Evolutionary conservation across 495 filamentous ascomycete genomes (phyloP).

Genomic region (Penicillium macrosclerotiorum): DNA sequence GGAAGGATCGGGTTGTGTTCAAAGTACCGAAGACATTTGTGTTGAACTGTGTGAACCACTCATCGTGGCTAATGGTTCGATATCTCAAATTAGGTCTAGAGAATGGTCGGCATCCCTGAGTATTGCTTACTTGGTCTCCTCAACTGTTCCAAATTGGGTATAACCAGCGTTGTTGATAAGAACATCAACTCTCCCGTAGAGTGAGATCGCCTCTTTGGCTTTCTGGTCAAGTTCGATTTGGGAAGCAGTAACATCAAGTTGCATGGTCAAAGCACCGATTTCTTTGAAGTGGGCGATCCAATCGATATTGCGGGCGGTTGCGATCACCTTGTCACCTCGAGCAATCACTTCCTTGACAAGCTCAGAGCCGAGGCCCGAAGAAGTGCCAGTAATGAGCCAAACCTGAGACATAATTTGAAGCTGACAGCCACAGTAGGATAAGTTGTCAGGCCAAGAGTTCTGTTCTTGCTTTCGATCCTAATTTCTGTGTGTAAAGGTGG

Average conservation of each 20-base stretch:
- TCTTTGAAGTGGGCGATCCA: conserved; percentile 41
- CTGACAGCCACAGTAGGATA: too few relatives aligned
- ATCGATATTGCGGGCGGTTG: conserved; percentile 46
- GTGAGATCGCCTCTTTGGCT: conserved; percentile 35
- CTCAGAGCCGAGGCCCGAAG: conserved; percentile 51
- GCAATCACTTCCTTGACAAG: conserved; percentile 36
- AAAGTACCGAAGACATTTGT: conserved; percentile 48
- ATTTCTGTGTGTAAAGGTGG: too few relatives aligned
- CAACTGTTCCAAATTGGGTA: conserved; percentile 22
- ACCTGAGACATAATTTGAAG: conserved; percentile 37
- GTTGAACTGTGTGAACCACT: conserved; percentile 12
- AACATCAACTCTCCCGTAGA: conserved; percentile 45
- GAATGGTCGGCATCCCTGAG: not conserved
- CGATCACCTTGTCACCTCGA: conserved; percentile 55
- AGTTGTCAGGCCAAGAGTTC: too few relatives aligned
- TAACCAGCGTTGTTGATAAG: conserved; percentile 55
- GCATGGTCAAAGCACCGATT: conserved; percentile 38
- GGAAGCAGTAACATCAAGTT: conserved; percentile 44
- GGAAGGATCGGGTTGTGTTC: conserved; percentile 44
- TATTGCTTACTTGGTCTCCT: conserved; percentile 16
- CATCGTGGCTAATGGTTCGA: conserved; percentile 2
- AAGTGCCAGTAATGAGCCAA: conserved; percentile 56
- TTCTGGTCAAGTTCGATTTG: conserved; percentile 31
- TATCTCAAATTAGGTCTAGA: not conserved
- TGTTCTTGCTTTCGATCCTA: too few relatives aligned